phyloP scores from a whole-genome alignment of 768 basidiomycete genomes.

The Cubamyces lactineus region DNA sequence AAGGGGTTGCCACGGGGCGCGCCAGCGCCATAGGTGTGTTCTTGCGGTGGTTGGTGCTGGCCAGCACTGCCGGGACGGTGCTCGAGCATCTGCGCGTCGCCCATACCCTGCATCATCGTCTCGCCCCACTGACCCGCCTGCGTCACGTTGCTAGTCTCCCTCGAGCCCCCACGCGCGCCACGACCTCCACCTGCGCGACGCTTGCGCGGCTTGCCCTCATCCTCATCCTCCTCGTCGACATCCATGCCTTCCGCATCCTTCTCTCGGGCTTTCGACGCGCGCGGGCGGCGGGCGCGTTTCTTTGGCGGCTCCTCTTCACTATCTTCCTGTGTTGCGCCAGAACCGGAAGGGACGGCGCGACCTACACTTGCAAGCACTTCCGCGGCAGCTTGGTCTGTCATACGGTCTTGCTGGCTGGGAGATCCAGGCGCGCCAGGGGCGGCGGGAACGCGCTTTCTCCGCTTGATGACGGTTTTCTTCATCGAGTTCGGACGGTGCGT shows the following conservation, averaged over 20 bases:
- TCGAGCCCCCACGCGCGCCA: background rate
- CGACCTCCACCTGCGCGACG: conserved; percentile 9
- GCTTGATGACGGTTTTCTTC: conserved; percentile 99
- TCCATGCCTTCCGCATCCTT: conserved; percentile 48
- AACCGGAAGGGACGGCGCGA: conserved; percentile 46
- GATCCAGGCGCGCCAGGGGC: conserved; percentile 48
- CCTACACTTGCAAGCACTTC: conserved; percentile 88
- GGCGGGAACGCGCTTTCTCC: conserved; percentile 95
- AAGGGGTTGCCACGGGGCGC: conserved; percentile 33
- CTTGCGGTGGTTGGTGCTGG: conserved; percentile 11
- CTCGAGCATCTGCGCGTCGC: conserved; percentile 22
- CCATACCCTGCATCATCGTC: conserved; percentile 27
- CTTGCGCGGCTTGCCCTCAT: conserved; percentile 23
- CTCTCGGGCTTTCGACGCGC: conserved; percentile 39
- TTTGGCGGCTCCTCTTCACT: conserved; percentile 53
- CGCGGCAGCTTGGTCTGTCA: conserved; percentile 87
- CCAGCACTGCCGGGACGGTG: conserved; percentile 17
- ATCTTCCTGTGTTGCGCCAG: conserved; percentile 48
- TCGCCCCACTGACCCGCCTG: conserved; percentile 24
- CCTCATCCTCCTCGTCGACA: conserved; percentile 50
- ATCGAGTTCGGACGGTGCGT: conserved; percentile 96
- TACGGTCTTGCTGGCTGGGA: conserved; percentile 44
- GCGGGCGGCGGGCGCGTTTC: conserved; percentile 51
- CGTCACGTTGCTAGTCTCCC: conserved; percentile 19
- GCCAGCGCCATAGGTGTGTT: conserved; percentile 28